Evolutionary conservation across 2,329 filamentous ascomycete genomes (phyloP).

Genomic region (Fusarium sp.): DNA sequence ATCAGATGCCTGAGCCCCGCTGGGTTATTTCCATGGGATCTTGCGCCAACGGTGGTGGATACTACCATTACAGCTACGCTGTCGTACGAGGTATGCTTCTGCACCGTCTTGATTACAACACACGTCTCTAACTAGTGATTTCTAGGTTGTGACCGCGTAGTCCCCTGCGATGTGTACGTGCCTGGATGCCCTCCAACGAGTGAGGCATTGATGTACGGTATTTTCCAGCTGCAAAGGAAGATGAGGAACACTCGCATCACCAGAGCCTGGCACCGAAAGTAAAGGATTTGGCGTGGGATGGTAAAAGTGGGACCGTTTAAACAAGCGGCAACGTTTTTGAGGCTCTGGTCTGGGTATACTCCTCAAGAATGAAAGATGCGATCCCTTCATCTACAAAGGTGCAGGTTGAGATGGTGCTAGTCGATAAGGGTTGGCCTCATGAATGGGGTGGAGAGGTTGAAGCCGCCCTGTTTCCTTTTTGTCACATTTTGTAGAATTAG

Average conservation of each 20-base stretch:
- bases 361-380: neutral
- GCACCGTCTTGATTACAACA: neutral
- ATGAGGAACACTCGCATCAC: slow-evolving; percentile 72
- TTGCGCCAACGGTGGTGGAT: slow-evolving; percentile 86
- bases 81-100: slow-evolving; percentile 66
- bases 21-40: slow-evolving; percentile 90
- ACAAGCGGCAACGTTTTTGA: neutral
- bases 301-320: neutral
- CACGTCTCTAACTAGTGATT: neutral
- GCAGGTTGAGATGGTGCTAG: neutral
- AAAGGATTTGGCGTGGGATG: slow-evolving; percentile 36
- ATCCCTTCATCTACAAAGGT: neutral
- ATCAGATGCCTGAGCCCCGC: slow-evolving; percentile 93
- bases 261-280: slow-evolving; percentile 71
- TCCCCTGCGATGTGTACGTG: slow-evolving; percentile 85
- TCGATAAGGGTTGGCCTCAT: neutral
- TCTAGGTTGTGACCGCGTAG: slow-evolving; percentile 77
- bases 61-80: slow-evolving; percentile 88
- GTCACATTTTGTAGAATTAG: slow-evolving; percentile 14
- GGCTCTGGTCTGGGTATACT: neutral
- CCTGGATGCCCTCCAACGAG: slow-evolving; percentile 77
- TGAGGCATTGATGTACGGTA: slow-evolving; percentile 75
- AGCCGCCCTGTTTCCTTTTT: slow-evolving; percentile 15
- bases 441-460: neutral
- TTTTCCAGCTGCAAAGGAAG: slow-evolving; percentile 83